Evolutionary conservation across 139 green algal species (phyloP).

Genomic region (Auxenochlorella pyrenoidosa): DNA sequence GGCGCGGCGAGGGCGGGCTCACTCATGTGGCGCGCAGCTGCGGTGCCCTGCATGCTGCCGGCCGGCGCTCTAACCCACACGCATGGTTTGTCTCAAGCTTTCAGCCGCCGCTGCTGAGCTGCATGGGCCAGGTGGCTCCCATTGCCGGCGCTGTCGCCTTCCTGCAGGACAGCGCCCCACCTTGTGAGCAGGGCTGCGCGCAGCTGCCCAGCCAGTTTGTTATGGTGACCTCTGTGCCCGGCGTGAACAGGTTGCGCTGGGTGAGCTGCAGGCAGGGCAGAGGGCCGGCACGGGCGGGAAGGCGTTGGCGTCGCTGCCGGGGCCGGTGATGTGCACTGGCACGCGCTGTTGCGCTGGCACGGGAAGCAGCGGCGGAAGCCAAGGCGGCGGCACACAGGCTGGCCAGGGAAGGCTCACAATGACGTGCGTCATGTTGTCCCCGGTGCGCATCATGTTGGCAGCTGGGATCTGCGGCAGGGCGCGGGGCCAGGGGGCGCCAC

Average conservation of each 20-base stretch:
- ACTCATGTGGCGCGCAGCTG: too few species aligned
- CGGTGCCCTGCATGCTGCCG: background rate
- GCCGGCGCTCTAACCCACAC: too few species aligned
- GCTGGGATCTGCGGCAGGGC: constrained; percentile 2
- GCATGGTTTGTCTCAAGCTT: too few species aligned
- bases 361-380: too few species aligned
- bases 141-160: too few species aligned
- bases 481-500: too few species aligned
- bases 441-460: constrained; percentile 16
- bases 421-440: background rate
- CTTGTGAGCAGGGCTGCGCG: constrained; percentile 16
- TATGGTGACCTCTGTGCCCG: constrained; percentile 36
- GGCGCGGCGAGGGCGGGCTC: background rate
- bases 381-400: background rate
- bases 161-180: too few species aligned
- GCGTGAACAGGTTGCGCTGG: constrained; percentile 6
- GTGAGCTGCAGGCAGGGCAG: constrained; percentile 28
- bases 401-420: background rate
- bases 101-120: too few species aligned
- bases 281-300: background rate
- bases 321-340: too few species aligned
- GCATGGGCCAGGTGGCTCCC: too few species aligned
- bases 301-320: too few species aligned
- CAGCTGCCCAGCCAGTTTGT: constrained; percentile 50
- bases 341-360: background rate